phyloP scores from a whole-genome alignment of 2,329 filamentous ascomycete genomes.

The Colletotrichum spaethianum region DNA sequence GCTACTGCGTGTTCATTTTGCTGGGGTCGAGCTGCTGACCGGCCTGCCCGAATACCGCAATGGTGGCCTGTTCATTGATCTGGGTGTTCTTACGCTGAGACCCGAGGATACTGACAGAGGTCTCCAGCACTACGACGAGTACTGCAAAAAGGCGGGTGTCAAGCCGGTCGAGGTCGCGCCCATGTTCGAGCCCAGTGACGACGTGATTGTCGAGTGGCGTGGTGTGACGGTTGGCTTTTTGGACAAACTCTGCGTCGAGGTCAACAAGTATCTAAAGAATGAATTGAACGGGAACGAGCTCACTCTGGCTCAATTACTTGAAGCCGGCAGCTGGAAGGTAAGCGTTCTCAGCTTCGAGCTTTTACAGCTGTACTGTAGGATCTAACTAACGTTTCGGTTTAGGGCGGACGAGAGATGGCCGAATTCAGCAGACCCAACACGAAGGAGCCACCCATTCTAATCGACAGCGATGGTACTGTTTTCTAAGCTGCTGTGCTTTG shows the following conservation, averaged over 20 bases:
- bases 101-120: slow-evolving; percentile 59
- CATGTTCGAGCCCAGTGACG: slow-evolving; percentile 67
- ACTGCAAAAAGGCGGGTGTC: slow-evolving; percentile 79
- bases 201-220: slow-evolving; percentile 73
- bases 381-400: slow-evolving; percentile 37
- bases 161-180: slow-evolving; percentile 65
- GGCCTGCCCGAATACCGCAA: slow-evolving; percentile 82
- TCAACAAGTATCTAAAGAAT: slow-evolving; percentile 72
- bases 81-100: slow-evolving; percentile 68
- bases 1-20: slow-evolving; percentile 65
- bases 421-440: slow-evolving; percentile 97
- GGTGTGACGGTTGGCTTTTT: slow-evolving; percentile 71
- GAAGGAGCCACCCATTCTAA: slow-evolving; percentile 95
- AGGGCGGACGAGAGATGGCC: slow-evolving; percentile 95
- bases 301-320: slow-evolving; percentile 88
- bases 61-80: slow-evolving; percentile 77
- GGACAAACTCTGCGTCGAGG: slow-evolving; percentile 60
- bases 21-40: slow-evolving; percentile 70
- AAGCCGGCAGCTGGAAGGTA: slow-evolving; percentile 99
- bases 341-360: slow-evolving; percentile 53
- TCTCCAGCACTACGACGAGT: slow-evolving; percentile 65
- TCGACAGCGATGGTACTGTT: slow-evolving; percentile 95
- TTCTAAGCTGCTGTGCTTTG: slow-evolving; percentile 70
- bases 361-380: neutral
- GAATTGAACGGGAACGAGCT: slow-evolving; percentile 80